A percentile compares a stretch with the other conserved stretches of the same genome.
Evolutionary conservation across 139 green algal species (phyloP).

Genomic region (Micromonas pusilla): DNA sequence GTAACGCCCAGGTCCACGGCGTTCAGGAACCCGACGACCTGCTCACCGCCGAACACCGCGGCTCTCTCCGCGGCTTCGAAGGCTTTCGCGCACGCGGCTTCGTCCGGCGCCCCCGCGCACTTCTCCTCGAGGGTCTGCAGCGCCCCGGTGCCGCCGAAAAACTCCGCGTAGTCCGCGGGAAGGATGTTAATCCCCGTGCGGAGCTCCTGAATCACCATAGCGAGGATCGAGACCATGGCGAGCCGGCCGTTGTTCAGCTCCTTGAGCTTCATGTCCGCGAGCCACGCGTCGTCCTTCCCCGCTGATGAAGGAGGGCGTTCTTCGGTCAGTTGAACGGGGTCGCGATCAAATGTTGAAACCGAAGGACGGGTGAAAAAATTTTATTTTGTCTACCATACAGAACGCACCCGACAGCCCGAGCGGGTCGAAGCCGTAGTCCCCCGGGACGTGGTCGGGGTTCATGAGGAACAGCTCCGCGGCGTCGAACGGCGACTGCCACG

Average conservation of each 20-base stretch:
- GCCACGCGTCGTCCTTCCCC: conserved; percentile 43
- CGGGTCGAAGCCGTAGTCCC: conserved; percentile 51
- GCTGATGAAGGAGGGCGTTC: no score
- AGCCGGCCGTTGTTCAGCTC: conserved; percentile 78
- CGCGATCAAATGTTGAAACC: no score
- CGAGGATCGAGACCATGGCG: conserved; percentile 73
- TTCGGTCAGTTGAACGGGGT: no score
- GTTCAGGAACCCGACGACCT: no score
- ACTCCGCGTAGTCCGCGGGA: background rate
- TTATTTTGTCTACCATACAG: no score
- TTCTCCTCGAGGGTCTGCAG: background rate
- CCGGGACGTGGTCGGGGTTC: conserved; percentile 54
- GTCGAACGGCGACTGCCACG: conserved; percentile 45
- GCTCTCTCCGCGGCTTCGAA: background rate
- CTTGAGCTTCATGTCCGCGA: conserved; percentile 61
- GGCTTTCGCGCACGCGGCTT: background rate
- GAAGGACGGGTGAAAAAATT: no score
- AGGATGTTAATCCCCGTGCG: conserved; percentile 32
- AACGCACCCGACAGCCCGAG: conserved; percentile 50
- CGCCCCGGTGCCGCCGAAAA: background rate
- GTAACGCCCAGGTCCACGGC: no score
- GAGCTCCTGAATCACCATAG: conserved; percentile 61
- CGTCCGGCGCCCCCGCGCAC: background rate
- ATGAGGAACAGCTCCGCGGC: conserved; percentile 46
- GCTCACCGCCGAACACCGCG: no score